Evolutionary conservation across 2,329 filamentous ascomycete species (phyloP), one percentile per base, ranked within the genome.

Genomic region (Diplodia scrobiculata): DNA sequence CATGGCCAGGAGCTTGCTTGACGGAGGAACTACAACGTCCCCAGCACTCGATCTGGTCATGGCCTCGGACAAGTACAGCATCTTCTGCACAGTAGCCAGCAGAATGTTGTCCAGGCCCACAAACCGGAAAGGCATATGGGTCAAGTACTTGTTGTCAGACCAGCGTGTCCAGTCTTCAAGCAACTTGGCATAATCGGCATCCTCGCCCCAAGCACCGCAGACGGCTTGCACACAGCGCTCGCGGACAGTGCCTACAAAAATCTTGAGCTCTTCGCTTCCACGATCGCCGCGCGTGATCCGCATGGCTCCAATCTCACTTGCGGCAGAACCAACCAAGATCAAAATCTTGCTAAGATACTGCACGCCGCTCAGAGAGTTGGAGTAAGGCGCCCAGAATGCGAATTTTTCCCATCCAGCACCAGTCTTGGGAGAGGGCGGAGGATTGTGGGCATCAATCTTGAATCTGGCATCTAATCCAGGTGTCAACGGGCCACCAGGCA

Each of bases 371-470:
- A 98, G 81, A 0, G 93, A 93, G 74, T 97, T 98, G 1, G 92
- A 91, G 79, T 91, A 89, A 0, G 94, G 95, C 3, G 94, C 93
- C 93, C 94, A 98, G 77, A 98, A 99, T 0, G 93, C 94, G 76
- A 79, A 95, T 87, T 79, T 94, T 90, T 98, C 95, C 92, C 92
- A 98, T 0, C 89, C 81, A 71, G 97, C 92, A 5, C 93, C 94
- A 52, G 86, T 86, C 71, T 84, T 76, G 4, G 78, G 91, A 0
- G 92, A 91, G 0, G 90, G 91, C 1, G 89, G 88, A 1, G 92
- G 93, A 68, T 91, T 92, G 73, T 86, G 89, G 0, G 87, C 83
- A 73, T 97, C 92, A 67, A 97, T 87, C 65, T 88, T 90, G 78
- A 96, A 94, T 1, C 90, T 86, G 53, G 89, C 88, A 70, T 91